Percentiles rank a stretch among this genome's conserved stretches.
These are phyloP conservation scores for Ophiocordyceps australis DNA, from an alignment of 2,329 filamentous ascomycete genomes.

Conservation along the genomic window DNA sequence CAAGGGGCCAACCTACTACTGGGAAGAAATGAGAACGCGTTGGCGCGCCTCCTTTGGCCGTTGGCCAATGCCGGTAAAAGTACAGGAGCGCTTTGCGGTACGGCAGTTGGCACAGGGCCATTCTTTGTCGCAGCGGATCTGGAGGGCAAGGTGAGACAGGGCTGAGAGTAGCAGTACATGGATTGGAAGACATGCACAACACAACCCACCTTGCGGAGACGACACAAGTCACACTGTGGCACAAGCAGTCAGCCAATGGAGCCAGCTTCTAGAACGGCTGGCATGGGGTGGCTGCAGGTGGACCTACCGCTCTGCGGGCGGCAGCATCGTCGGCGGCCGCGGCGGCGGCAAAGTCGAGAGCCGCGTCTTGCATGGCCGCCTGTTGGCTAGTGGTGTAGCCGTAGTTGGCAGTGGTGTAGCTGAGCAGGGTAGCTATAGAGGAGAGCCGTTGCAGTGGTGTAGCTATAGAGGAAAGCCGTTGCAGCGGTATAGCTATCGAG, in stretches of 20 bases:
- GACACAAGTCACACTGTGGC: slow-evolving; percentile 25
- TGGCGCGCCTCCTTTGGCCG: slow-evolving; percentile 35
- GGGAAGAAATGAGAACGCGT: slow-evolving; percentile 38
- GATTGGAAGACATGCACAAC: not conserved
- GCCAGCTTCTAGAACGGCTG: no score
- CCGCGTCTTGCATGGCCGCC: not conserved
- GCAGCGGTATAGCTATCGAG: no score
- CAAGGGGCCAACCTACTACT: slow-evolving; percentile 32
- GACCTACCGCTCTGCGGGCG: slow-evolving; percentile 17
- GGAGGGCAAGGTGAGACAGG: not conserved
- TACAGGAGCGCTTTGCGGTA: slow-evolving; percentile 31
- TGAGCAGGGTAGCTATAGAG: no score
- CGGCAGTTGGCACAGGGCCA: slow-evolving; percentile 39
- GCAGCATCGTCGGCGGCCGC: slow-evolving; percentile 17
- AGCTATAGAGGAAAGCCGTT: no score
- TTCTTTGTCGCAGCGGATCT: slow-evolving; percentile 42
- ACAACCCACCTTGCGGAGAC: slow-evolving; percentile 18
- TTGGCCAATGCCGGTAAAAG: slow-evolving; percentile 34
- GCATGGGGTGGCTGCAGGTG: no score
- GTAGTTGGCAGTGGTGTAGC: no score
- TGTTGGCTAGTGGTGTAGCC: not conserved
- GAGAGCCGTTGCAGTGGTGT: no score
- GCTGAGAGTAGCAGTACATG: no score
- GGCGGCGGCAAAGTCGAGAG: slow-evolving; percentile 7
- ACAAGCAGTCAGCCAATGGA: no score